Base-by-base conservation (phyloP, 2,329 filamentous ascomycete species). In the Colletotrichum sp. region DNA sequence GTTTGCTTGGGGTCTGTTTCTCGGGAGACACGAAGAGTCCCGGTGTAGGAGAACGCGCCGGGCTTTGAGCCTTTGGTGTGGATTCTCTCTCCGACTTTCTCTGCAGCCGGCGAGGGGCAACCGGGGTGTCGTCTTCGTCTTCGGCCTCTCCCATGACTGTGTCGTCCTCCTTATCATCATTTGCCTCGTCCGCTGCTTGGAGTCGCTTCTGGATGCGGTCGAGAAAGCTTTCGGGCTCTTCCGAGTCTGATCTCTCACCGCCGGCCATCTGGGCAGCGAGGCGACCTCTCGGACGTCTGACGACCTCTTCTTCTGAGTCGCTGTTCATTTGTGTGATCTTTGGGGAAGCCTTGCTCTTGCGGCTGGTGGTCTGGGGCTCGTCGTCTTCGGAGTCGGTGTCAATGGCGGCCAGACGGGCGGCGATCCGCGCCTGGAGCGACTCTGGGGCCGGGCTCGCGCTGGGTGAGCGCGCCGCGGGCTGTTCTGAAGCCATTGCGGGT, bases 251-350 rank as follows among this genome's bases (percentile, higher is more conserved):
- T 10, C 79, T 81, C 49, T 78, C 64, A 26, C 76, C 72, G 36
- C 77, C 79, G 57, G 82, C 89, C 89, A 95, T 92, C 68, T 91
- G 88, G 18, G 93, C 89, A 15, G 93, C 93, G 79, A 95, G 87
- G 69, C 90, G 90, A 28, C 93, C 93, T 71, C 90, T 89, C 1
- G 93, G 93, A 60, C 87, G 86, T 4, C 89, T 67, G 15, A 75
- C 57, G 78, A 82, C 66, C 55, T 82, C 83, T 9, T 83, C 81
- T 59, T 82, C 82, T 4, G 80, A 81, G 75, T 72, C 12, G 32
- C 49, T 64, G 57, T 44, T 57, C n/a, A 52, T 52, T 1, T 57
- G 36, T 30, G 28, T 69, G 28, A 12, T 64, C 68, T 18, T 62
- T 69, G 39, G 71, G 55, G 66, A 67, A 36, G 13, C 55, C 15